Evolutionary conservation across 176 grass and related monocot species (phyloP), one percentile per base, ranked within the genome.

Genomic region (Ensete glaucum): DNA sequence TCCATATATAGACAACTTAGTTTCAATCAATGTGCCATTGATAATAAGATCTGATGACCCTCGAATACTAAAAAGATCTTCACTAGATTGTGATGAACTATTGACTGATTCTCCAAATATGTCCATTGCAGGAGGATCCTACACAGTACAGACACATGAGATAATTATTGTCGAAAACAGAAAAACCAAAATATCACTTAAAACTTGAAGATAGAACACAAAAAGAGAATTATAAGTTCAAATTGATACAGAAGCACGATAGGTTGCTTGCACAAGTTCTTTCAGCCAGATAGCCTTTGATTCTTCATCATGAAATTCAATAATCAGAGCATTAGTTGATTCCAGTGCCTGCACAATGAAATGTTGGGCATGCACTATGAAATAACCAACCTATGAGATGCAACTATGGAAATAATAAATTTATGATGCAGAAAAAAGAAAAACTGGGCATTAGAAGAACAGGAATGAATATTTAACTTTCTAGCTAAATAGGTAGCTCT

Each of bases 1-100:
- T 80, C 88, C 90, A 78, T 98, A 91, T 19, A 98, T 20, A 52
- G 84, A 93, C 79, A 98, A 75, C 82, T 91, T 98, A 55, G 82
- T 93, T 85, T 93, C 94, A 73, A 98, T 78, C 75, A 98, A 84
- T 79, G 84, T 87, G 19, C 90, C 94, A 88, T 88, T 98, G 52
- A 98, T 82, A 82, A 98, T 84, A 87, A 98, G 88, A 77, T 98
- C 88, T 77, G 87, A 88, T 80, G 86, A 84, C 64, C 79, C 90
- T 76, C 89, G 83, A 81, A 85, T 90, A 75, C 72, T 82, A 85
- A 88, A 81, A 53, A 82, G 79, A 77, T 81, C 83, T 66, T 84
- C 89, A 81, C 78, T 73, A 75, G 79, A 55, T 82, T 86, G 90
- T 82, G 57, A 59, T 73, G 73, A 60, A 83, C 69, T 79, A 81